Evolutionary conservation across 139 green algal genomes (phyloP), one percentile per base, ranked within the genome.

Genomic region (Micractinium conductrix): DNA sequence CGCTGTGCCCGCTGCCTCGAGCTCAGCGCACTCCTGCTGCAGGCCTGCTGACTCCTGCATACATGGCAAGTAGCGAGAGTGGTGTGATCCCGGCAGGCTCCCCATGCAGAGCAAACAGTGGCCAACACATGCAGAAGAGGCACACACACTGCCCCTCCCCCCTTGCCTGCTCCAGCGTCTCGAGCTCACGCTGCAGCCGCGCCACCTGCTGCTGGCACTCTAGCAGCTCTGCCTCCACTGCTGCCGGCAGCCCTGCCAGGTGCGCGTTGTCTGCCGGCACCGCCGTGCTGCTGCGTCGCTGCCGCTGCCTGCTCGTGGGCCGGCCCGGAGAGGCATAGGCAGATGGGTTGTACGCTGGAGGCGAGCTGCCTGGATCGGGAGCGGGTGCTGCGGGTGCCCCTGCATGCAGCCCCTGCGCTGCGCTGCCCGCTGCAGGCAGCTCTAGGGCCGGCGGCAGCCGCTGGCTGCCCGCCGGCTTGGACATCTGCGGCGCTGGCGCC

Each of bases 301-400:
- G 76, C 38, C n/a, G 38, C 70, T 76, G 70, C 14, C 40, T n/a
- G 70, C 28, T 35, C 19, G 19, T 22, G 5, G 19, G n/a, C 26
- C 74, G 44, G 14, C 22, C 30, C 9, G 84, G 84, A 4, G 84
- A 88, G n/a, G 84, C 75, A 55, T 88, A 88, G 33, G 19, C 58
- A 24, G 74, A 42, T 1, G 84, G 84, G 70, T 84, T 80, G 63
- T 88, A 88, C 1, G 5, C 53, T 0, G 83, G 35, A 3, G 76
- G 24, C 17, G 76, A 58, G 43, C 72, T 88, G 69, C 53, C 44
- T 4, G 74, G 70, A 5, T 86, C 74, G 19, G 58, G 76, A 26
- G 43, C 58, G 28, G 60, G 67, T 24, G 40, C 58, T 45, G 60
- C n/a, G n/a, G n/a, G n/a, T n/a, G n/a, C n/a, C n/a, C n/a, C n/a